These are phyloP conservation scores for Trichoderma koningii DNA, from an alignment of 2,329 filamentous ascomycete species.

Conservation along the genomic window DNA sequence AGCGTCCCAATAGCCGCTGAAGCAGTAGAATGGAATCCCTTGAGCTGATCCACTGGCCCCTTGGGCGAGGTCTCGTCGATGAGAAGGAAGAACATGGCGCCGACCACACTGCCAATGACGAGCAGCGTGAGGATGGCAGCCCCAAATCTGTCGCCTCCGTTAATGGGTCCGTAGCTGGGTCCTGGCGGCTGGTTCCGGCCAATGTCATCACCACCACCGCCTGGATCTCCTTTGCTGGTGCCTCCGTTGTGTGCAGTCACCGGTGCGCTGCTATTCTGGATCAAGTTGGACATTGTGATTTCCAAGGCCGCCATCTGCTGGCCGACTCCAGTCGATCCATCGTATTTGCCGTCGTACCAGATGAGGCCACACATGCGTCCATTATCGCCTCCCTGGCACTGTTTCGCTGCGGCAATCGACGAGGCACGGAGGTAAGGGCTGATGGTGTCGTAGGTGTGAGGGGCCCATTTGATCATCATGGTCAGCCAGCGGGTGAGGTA, in stretches of 20 bases:
- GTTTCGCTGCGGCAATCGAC: conserved; percentile 57
- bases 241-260: conserved; percentile 58
- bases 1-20: conserved; percentile 31
- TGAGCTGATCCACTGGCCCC: conserved; percentile 39
- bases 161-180: conserved; percentile 39
- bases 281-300: conserved; percentile 63
- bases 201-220: conserved; percentile 50
- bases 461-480: conserved; percentile 63
- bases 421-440: conserved; percentile 57
- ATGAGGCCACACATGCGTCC: conserved; percentile 61
- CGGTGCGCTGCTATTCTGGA: conserved; percentile 47
- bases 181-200: conserved; percentile 40
- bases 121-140: conserved; percentile 65
- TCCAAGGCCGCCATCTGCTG: conserved; percentile 72
- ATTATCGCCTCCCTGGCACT: conserved; percentile 60
- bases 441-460: conserved; percentile 56
- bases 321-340: conserved; percentile 63
- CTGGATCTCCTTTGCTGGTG: conserved; percentile 53
- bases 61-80: conserved; percentile 49
- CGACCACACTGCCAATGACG: conserved; percentile 56
- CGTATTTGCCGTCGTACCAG: conserved; percentile 60
- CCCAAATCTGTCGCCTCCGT: conserved; percentile 65
- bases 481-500: conserved; percentile 65
- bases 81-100: conserved; percentile 53
- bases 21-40: conserved; percentile 33